Evolutionary conservation across 345 rosid species (phyloP).

Genomic region (Psidium guajava): DNA sequence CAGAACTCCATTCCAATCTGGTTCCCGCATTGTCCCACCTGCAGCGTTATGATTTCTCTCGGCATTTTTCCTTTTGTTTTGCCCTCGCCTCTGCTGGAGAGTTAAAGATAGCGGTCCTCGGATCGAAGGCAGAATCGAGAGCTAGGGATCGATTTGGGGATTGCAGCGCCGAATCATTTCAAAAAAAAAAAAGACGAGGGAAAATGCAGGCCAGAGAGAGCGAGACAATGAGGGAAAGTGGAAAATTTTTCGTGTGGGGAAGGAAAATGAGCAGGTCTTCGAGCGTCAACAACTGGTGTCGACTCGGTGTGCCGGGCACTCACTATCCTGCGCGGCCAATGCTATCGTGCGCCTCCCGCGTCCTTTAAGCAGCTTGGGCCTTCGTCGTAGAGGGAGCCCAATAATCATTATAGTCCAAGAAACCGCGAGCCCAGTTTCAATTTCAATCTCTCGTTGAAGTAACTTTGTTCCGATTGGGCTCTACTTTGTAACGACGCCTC

Average conservation of each 20-base stretch:
- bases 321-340: background rate
- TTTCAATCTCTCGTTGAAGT: background rate
- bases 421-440: background rate
- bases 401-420: too few species aligned
- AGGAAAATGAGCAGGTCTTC: background rate
- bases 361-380: background rate
- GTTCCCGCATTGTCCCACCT: slow-evolving; percentile 99
- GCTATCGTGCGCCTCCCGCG: background rate
- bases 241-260: background rate
- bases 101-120: background rate
- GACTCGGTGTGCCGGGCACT: background rate
- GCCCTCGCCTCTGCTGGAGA: background rate
- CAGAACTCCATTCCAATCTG: slow-evolving; percentile 99
- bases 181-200: background rate
- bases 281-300: background rate
- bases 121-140: background rate
- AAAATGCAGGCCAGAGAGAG: background rate
- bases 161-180: background rate
- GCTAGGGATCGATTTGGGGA: background rate
- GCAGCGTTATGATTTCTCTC: slow-evolving; percentile 87
- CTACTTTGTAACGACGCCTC: too few species aligned
- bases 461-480: background rate
- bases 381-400: background rate
- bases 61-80: slow-evolving; percentile 39
- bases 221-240: background rate